Conservation (phyloP, 2,329 filamentous ascomycete genomes). For the Aspergillus oerlinghausenensis region DNA sequence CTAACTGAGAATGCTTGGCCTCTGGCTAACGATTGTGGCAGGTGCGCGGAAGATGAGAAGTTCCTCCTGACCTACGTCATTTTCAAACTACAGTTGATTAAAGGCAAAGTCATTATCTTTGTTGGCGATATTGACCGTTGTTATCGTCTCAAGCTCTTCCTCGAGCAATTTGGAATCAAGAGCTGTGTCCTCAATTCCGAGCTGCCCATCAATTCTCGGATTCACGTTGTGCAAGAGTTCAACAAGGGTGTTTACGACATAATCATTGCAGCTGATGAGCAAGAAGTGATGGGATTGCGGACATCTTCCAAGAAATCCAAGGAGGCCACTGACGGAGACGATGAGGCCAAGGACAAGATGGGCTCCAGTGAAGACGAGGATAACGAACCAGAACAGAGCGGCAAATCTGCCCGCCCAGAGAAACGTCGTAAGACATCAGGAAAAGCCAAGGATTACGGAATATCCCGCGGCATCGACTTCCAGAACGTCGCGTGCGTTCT, state of each 20-base stretch:
- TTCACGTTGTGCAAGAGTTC: constrained; percentile 96
- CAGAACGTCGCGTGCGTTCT: constrained; percentile 90
- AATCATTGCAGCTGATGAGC: constrained; percentile 91
- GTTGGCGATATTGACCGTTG: constrained; percentile 83
- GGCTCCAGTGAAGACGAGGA: constrained; percentile 39
- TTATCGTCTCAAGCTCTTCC: constrained; percentile 88
- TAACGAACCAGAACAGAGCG: constrained; percentile 24
- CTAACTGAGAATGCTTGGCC: constrained; percentile 6
- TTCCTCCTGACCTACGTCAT: constrained; percentile 90
- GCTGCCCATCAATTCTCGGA: constrained; percentile 82
- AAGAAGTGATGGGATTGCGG: constrained; percentile 66
- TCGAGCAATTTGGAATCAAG: constrained; percentile 94
- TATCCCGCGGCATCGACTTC: constrained; percentile 96
- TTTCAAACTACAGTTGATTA: constrained; percentile 89
- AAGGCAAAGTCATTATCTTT: constrained; percentile 83
- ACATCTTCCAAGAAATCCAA: constrained; percentile 31
- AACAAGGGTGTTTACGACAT: constrained; percentile 97
- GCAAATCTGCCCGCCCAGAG: constrained; percentile 30
- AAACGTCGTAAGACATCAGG: constrained; percentile 62
- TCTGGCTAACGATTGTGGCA: constrained; percentile 27
- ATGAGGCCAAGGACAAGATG: constrained; percentile 24
- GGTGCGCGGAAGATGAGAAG: constrained; percentile 94
- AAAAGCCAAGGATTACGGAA: constrained; percentile 83
- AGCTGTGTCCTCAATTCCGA: constrained; percentile 93
- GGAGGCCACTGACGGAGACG: constrained; percentile 21